Percentiles rank a stretch among this genome's conserved stretches.
Evolutionary conservation across 306 rosid species (phyloP).

Genomic region (Alnus rubra): DNA sequence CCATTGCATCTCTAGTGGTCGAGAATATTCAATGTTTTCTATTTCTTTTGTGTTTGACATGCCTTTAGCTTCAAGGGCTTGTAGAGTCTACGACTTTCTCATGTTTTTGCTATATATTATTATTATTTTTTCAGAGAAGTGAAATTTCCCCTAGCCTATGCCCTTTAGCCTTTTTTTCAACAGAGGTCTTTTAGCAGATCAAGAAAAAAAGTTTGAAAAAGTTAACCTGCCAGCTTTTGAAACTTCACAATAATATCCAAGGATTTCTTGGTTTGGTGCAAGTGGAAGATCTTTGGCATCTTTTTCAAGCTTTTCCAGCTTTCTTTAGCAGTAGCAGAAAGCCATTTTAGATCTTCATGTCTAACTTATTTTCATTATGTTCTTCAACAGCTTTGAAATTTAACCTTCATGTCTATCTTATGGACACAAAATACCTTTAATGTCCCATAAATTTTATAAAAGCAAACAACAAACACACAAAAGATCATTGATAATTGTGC

Average conservation of each 20-base stretch:
- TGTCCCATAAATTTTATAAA: background rate
- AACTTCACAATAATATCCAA: constrained; percentile 44
- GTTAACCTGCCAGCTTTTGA: constrained; percentile 35
- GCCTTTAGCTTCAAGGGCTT: background rate
- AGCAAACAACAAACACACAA: background rate
- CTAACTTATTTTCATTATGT: background rate
- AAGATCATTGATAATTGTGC: too few relatives aligned
- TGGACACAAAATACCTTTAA: background rate
- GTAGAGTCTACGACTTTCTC: background rate
- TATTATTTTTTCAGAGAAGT: background rate
- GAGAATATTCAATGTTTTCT: background rate
- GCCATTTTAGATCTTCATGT: constrained; percentile 7
- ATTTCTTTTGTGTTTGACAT: constrained; percentile 4
- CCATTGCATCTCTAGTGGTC: background rate
- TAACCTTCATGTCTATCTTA: background rate
- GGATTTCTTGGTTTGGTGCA: constrained; percentile 36
- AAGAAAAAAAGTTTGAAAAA: constrained; percentile 23
- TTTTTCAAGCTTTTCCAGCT: constrained; percentile 20
- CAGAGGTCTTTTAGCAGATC: constrained; percentile 26
- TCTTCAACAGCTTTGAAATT: background rate
- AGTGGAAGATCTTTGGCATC: constrained; percentile 36
- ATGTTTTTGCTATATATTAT: background rate
- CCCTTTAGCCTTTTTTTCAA: constrained; percentile 11
- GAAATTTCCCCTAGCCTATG: background rate
- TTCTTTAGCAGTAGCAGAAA: constrained; percentile 9